Evolutionary conservation across 495 filamentous ascomycete genomes (phyloP).

Genomic region (Gamarada debralockiae): DNA sequence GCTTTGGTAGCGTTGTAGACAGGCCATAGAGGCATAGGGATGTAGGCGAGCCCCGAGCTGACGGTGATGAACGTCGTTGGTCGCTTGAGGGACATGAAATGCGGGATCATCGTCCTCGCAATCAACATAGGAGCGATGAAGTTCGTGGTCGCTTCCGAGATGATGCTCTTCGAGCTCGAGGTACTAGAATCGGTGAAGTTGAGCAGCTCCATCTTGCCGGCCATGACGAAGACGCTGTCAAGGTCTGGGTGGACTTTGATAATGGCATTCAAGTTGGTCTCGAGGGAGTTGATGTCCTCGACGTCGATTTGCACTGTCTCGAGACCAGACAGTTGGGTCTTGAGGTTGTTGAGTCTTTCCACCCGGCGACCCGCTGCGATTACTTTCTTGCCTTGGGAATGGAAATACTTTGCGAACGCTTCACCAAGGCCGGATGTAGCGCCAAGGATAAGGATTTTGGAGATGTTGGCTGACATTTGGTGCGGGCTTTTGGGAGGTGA

Average conservation of each 20-base stretch:
- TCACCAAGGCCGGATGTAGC: constrained; percentile 44
- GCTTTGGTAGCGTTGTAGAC: constrained; percentile 35
- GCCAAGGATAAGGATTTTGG: constrained; percentile 33
- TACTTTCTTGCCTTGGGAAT: constrained; percentile 39
- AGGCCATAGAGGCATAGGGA: constrained; percentile 31
- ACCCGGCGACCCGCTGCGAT: constrained; percentile 39
- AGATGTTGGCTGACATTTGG: too few species aligned
- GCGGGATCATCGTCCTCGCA: constrained; percentile 21
- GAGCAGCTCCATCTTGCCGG: constrained; percentile 29
- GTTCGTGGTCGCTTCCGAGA: constrained; percentile 20
- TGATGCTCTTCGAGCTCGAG: constrained; percentile 19
- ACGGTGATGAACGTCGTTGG: constrained; percentile 24
- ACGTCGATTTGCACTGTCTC: constrained; percentile 25
- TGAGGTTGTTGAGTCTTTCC: constrained; percentile 21
- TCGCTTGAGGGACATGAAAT: constrained; percentile 28
- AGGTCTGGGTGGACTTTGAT: constrained; percentile 26
- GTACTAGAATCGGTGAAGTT: constrained; percentile 22
- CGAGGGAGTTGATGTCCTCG: constrained; percentile 22
- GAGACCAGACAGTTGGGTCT: constrained; percentile 27
- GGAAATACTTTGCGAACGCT: constrained; percentile 35
- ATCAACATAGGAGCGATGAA: constrained; percentile 30
- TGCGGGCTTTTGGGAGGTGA: too few species aligned
- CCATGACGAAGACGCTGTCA: constrained; percentile 33
- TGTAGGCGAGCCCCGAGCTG: constrained; percentile 27
- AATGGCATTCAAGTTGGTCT: constrained; percentile 20